Base-by-base conservation (phyloP, 768 basidiomycete genomes). In the Phanerochaete carnosa region DNA sequence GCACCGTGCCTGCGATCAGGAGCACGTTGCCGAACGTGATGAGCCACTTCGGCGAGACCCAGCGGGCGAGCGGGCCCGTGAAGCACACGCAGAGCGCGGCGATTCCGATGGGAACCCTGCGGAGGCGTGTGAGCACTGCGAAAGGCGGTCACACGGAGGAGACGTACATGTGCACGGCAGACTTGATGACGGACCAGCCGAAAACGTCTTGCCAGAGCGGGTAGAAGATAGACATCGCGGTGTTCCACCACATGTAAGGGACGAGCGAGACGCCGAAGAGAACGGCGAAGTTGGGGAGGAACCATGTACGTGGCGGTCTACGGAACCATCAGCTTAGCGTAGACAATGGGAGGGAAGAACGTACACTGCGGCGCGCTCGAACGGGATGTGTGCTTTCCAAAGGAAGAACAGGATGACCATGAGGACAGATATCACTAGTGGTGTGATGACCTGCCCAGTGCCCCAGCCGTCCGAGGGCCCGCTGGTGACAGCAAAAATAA, bases 381-480 rank as follows among this genome's bases (percentile, higher is more conserved):
- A 63, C 1, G 77, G 78, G 15, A 82, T 67, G 0, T 64, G 46
- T 9, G 75, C 69, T 63, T 86, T 83, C 77, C 79, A 85, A 54
- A 76, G 70, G 70, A 86, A 81, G 73, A 87, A 87, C 0, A 56
- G 69, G 28, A 70, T 63, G 37, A 71, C 65, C 12, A 80, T 61
- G 9, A 77, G 33, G 59, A 82, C 66, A 4, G 83, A 79, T 33
- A 84, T 64, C 11, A 82, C 67, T 39, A 87, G 70, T 0, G 81
- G 78, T 3, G 70, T 73, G 52, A 85, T 68, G 58, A 84, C 80
- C 19, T 68, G 62, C 4, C 80, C 75, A 0, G 75, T 68, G 4
- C 66, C 68, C 85, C 85, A 86, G 23, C 84, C 83, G 52, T 68
- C 69, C 19, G 75, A 74, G 7, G 85, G 77, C 25, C 80, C 83